These are phyloP conservation scores for Blastobotrys robertii DNA, from an alignment of 805 yeast genomes.

Conservation along the genomic window DNA sequence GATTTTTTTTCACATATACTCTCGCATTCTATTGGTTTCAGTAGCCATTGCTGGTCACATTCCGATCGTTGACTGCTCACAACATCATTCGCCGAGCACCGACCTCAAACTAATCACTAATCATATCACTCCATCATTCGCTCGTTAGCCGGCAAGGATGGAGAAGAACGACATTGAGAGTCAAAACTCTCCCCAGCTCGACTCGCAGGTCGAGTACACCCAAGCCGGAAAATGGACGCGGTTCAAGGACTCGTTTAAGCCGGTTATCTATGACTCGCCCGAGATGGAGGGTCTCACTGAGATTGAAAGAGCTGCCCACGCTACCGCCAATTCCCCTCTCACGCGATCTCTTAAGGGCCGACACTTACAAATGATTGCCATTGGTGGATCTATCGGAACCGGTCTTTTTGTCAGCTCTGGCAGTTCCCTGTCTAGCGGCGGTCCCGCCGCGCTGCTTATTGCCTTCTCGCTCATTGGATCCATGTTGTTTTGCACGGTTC, in stretches of 20 bases:
- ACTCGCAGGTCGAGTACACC: not conserved
- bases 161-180: not conserved
- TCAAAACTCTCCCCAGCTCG: not conserved
- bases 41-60: no score
- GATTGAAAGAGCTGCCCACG: constrained; percentile 34
- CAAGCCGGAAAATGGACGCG: constrained; percentile 1
- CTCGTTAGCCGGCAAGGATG: not conserved
- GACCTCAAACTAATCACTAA: not conserved
- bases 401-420: constrained; percentile 69
- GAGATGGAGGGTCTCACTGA: constrained; percentile 30
- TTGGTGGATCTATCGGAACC: constrained; percentile 69
- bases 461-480: constrained; percentile 53
- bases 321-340: constrained; percentile 38
- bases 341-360: constrained; percentile 39
- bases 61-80: no score
- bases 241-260: constrained; percentile 36
- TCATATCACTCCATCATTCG: not conserved
- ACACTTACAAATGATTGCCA: constrained; percentile 65
- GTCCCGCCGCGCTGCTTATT: constrained; percentile 52
- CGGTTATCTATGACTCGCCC: constrained; percentile 29
- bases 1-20: not conserved
- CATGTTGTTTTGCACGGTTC: constrained; percentile 54
- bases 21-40: no score
- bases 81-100: not conserved
- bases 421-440: constrained; percentile 41